Evolutionary conservation across 148 eudicot genomes (phyloP), one percentile per base, ranked within the genome.

Genomic region (Beta vulgaris): DNA sequence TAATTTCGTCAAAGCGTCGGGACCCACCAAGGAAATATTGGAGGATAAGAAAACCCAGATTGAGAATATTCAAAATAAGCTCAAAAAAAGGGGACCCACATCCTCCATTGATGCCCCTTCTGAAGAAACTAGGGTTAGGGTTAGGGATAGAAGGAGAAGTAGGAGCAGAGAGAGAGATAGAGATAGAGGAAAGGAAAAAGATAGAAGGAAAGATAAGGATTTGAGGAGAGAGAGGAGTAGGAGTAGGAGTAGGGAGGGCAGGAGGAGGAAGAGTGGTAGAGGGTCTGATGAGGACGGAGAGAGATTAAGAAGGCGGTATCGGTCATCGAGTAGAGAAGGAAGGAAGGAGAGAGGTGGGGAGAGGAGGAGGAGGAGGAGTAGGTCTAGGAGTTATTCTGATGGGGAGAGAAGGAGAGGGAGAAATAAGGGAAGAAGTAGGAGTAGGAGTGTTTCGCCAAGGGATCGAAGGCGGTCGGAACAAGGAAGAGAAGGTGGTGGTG

Each of bases 1-100:
- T 79, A 80, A 34, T 78, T 94, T 94, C 84, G 95, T 94, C 60
- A 84, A 59, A 81, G 94, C 97, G 18, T 90, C 97, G 3, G 82
- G 81, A 71, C 86, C 90, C 9, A 37, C 83, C 46, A 85, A 85
- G 15, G 21, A 80, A 34, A 54, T 78, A 19, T 71, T 76, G 25
- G 54, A 64, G 23, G 76, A 84, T 9, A 87, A 84, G 58, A 79
- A 91, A 80, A 77, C 90, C 21, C 91, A 94, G 80, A 71, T 91
- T 70, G 69, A 82, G 29, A 77, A 82, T 49, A 83, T 94, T 42
- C 91, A 91, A 42, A 84, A 87, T 76, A 94, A 94, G 76, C 97
- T 94, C 69, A 83, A 78, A 63, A 87, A 86, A 77, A 91, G 83
- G 62, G 64, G 58, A 5, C 51, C 76, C 19, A 46, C 10, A n/a